Evolutionary conservation across 2,329 filamentous ascomycete species (phyloP).

Genomic region (Trichophyton rubrum): DNA sequence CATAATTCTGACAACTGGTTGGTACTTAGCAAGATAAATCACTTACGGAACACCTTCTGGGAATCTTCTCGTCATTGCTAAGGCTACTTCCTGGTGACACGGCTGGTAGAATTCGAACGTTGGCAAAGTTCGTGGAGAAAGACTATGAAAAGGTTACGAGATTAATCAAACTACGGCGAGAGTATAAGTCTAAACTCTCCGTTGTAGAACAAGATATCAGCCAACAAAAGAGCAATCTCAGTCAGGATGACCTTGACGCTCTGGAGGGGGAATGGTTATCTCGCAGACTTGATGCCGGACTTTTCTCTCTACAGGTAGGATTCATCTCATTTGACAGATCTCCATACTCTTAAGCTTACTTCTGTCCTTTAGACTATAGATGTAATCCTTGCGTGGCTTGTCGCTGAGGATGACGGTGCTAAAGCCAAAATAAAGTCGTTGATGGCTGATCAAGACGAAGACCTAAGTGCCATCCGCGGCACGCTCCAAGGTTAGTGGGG

Average conservation of each 20-base stretch:
- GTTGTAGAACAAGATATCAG: conserved; percentile 52
- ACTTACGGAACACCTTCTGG: conserved; percentile 65
- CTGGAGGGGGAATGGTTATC: conserved; percentile 61
- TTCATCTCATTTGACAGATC: not conserved
- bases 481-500: conserved; percentile 50
- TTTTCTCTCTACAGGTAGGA: conserved; percentile 60
- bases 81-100: conserved; percentile 67
- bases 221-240: conserved; percentile 42
- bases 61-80: conserved; percentile 72
- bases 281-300: conserved; percentile 64
- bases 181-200: conserved; percentile 53
- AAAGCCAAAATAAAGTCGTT: conserved; percentile 50
- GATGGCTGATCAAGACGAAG: conserved; percentile 56
- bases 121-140: conserved; percentile 93
- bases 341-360: not conserved
- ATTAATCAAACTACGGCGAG: conserved; percentile 57
- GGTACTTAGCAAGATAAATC: conserved; percentile 45
- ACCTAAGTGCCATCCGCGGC: conserved; percentile 47
- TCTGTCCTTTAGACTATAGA: conserved; percentile 48
- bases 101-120: conserved; percentile 62
- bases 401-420: conserved; percentile 75
- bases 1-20: conserved; percentile 13
- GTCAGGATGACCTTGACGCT: conserved; percentile 48
- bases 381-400: conserved; percentile 75
- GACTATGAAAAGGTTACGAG: conserved; percentile 73